These are phyloP conservation scores for Ceratobasidium theobromae DNA, from an alignment of 1,284 basidiomycete genomes.

Conservation along the genomic window DNA sequence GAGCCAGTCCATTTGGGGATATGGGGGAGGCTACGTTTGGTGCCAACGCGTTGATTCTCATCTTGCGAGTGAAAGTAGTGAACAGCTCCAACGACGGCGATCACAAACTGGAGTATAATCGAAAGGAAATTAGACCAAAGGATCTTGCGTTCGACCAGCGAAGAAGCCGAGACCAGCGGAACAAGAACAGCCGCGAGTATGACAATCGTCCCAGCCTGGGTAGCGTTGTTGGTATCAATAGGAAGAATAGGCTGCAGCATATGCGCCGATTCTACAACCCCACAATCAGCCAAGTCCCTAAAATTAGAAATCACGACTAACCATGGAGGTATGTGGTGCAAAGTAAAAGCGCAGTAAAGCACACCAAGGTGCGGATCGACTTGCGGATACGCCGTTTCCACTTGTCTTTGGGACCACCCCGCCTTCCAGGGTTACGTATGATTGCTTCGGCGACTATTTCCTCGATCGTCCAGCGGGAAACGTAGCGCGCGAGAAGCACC, in stretches of 20 bases:
- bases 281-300: neutral
- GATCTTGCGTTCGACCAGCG: constrained; percentile 19
- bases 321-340: constrained; percentile 27
- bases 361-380: neutral
- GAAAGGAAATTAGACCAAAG: constrained; percentile 28
- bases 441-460: constrained; percentile 29
- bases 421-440: constrained; percentile 22
- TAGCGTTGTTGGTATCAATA: constrained; percentile 12
- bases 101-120: constrained; percentile 13
- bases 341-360: constrained; percentile 11
- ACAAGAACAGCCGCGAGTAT: constrained; percentile 24
- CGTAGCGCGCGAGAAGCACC: constrained; percentile 25
- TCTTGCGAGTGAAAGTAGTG: constrained; percentile 26
- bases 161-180: constrained; percentile 24
- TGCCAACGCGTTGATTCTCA: neutral
- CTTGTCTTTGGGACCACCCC: constrained; percentile 22
- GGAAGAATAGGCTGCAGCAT: constrained; percentile 17
- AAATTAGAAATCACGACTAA: neutral
- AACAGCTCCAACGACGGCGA: constrained; percentile 23
- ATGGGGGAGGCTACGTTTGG: constrained; percentile 2
- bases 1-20: constrained; percentile 13
- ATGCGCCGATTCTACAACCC: constrained; percentile 9
- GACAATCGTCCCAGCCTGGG: constrained; percentile 26
- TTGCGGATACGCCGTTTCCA: constrained; percentile 22
- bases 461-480: constrained; percentile 28